Base-by-base conservation (phyloP, 2,329 filamentous ascomycete species). In the Mycocentrospora acerina region DNA sequence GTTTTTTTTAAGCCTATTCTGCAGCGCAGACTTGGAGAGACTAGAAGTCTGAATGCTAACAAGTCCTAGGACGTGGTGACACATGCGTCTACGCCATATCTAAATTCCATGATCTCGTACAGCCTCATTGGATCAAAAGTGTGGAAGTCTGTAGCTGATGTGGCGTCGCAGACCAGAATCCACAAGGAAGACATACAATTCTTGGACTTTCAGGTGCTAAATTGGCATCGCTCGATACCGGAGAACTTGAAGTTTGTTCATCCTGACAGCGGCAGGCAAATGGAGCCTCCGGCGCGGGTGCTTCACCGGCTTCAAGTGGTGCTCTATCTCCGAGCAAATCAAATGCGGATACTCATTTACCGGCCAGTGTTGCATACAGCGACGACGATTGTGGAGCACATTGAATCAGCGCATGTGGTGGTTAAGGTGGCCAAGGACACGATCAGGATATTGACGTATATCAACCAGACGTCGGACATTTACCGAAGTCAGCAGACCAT, bases 311-410 rank as follows among this genome's bases (percentile, higher is more conserved):
- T 94, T 10, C 85, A 87, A 44, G 84, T 96, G 31, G 82, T 93
- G 64, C 84, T 93, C 13, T 93, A 94, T 61, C 73, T 96, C 12
- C 82, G 90, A 26, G 81, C 89, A 28, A 96, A 95, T 56, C 90
- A 95, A 71, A 88, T 95, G 70, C 85, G 90, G 4, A 93, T 90
- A 41, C 82, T 89, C 62, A 86, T 96, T 18, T 90, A 94, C 64
- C 87, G 89, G 0, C 90, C 90, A 0, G 83, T 95, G 3, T 72
- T 97, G 7, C 88, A 95, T 64, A 91, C 86, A 13, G 82, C 88
- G 3, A 86, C 82, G 10, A 90, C 84, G 55, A 96, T 96, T 55
- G 81, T 86, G 69, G 80, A 85, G 40, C 85, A 95, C 59, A 77
- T 83, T 34, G 69, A 73, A 4, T 83, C 88, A 46, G 90, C 90